Evolutionary conservation across 345 rosid genomes (phyloP).

Genomic region (Aquilaria malaccensis): DNA sequence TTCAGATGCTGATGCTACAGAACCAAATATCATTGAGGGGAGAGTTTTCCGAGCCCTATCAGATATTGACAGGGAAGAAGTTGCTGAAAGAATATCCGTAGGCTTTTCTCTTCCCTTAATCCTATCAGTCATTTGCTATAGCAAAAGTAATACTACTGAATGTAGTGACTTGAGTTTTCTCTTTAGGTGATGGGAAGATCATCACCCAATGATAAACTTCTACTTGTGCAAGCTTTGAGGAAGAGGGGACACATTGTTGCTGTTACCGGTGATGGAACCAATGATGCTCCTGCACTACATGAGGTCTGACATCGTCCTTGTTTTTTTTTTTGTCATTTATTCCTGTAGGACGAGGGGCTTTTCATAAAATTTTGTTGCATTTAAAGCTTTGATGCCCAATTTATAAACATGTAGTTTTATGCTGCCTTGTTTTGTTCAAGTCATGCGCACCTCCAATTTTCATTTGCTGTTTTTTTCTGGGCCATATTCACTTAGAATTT

Average conservation of each 20-base stretch:
- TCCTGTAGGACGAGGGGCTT: too few relatives aligned
- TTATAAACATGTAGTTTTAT: too few relatives aligned
- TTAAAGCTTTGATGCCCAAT: too few relatives aligned
- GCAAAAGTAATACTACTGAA: background rate
- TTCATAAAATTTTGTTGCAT: too few relatives aligned
- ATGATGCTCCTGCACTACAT: conserved; percentile 90
- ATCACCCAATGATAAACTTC: conserved; percentile 84
- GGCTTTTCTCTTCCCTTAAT: conserved; percentile 12
- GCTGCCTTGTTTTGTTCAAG: too few relatives aligned
- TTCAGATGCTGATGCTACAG: conserved; percentile 50
- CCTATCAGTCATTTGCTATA: background rate
- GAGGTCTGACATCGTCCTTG: conserved; percentile 40
- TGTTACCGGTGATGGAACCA: conserved; percentile 93
- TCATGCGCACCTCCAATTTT: too few relatives aligned
- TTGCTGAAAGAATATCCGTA: conserved; percentile 81
- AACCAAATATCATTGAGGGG: conserved; percentile 80
- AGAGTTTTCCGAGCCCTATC: conserved; percentile 61
- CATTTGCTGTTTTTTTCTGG: too few relatives aligned
- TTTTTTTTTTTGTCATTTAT: background rate
- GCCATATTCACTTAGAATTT: too few relatives aligned
- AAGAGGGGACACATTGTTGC: conserved; percentile 74
- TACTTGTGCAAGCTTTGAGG: conserved; percentile 80
- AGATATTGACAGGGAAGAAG: conserved; percentile 61
- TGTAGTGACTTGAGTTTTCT: conserved; percentile 6
- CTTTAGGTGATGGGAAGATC: conserved; percentile 91